Conservation (phyloP, 495 filamentous ascomycete species). For the Trichoderma virens region DNA sequence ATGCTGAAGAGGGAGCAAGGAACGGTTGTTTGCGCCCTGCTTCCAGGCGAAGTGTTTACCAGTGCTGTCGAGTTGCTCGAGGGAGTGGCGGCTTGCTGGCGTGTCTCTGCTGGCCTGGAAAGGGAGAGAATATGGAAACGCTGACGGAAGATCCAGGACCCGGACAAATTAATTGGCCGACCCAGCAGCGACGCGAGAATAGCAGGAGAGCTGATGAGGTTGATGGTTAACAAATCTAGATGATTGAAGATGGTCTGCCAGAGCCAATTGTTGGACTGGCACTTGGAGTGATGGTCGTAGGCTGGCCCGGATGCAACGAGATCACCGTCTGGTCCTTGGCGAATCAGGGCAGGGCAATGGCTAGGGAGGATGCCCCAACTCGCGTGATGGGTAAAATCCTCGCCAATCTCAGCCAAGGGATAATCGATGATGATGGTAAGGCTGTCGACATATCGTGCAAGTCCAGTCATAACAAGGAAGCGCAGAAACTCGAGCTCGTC, state of each 20-base stretch:
- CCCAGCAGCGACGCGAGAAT: conserved; percentile 32
- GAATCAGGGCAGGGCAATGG: not conserved
- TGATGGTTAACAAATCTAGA: conserved; percentile 34
- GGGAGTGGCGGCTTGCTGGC: not conserved
- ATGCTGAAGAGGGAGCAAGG: conserved; percentile 28
- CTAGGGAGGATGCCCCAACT: not conserved
- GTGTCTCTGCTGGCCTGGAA: conserved; percentile 11
- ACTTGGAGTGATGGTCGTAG: conserved; percentile 12
- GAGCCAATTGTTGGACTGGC: conserved; percentile 24
- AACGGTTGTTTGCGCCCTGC: not conserved
- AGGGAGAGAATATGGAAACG: conserved; percentile 38
- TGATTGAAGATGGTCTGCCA: conserved; percentile 35
- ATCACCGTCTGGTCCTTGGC: conserved; percentile 5
- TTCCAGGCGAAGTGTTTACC: not conserved
- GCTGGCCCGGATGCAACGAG: conserved; percentile 7
- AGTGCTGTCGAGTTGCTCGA: not conserved
- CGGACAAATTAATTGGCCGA: conserved; percentile 27
- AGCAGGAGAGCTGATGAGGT: conserved; percentile 34
- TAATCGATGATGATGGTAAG: not conserved
- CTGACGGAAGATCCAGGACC: conserved; percentile 33
- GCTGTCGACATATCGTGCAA: conserved; percentile 1
- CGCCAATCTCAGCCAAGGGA: not conserved
- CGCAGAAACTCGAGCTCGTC: conserved; percentile 4
- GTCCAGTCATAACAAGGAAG: not conserved
- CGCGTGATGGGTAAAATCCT: not conserved